Evolutionary conservation across 768 basidiomycete genomes (phyloP).

Genomic region (Russula sp.): DNA sequence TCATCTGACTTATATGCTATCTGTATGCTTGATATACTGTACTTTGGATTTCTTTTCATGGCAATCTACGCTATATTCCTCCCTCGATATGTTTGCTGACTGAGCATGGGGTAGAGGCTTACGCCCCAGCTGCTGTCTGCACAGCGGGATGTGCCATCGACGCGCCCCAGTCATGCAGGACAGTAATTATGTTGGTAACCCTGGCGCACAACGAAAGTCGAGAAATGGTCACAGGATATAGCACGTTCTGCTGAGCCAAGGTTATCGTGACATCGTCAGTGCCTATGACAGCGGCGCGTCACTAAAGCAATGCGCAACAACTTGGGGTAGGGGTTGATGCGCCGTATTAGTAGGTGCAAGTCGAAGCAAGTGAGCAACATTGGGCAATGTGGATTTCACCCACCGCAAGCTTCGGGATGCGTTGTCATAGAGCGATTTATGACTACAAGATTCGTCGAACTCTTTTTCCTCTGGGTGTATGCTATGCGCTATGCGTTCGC

Average conservation of each 20-base stretch:
- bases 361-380: not conserved
- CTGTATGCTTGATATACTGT: constrained; percentile 1
- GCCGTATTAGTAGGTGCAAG: not conserved
- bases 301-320: too few relatives aligned
- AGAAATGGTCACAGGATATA: not conserved
- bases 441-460: not conserved
- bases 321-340: not conserved
- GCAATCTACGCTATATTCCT: not conserved
- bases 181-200: not conserved
- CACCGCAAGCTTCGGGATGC: not conserved
- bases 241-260: too few relatives aligned
- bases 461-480: not conserved
- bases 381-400: not conserved
- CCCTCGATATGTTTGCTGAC: not conserved
- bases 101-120: not conserved
- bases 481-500: not conserved
- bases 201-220: too few relatives aligned
- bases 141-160: too few relatives aligned
- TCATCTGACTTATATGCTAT: not conserved
- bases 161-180: not conserved
- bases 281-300: too few relatives aligned
- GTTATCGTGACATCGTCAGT: too few relatives aligned
- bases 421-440: not conserved
- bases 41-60: not conserved
- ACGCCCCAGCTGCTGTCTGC: not conserved